A percentile compares a stretch with the other conserved stretches of the same genome.
phyloP scores from a whole-genome alignment of 306 rosid genomes.

The Vigna hirtella region DNA sequence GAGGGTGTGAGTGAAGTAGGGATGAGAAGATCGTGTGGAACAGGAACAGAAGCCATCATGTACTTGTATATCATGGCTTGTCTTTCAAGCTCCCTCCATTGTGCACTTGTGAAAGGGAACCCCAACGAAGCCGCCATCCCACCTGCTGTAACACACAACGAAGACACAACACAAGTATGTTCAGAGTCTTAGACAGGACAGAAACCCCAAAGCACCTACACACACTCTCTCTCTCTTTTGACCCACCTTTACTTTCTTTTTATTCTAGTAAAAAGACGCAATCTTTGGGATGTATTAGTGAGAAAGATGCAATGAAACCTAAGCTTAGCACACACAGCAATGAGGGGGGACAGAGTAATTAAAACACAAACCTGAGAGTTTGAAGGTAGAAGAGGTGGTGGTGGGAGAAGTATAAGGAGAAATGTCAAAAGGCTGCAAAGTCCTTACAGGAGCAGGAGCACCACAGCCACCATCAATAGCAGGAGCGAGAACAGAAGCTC shows the following conservation, averaged over 20 bases:
- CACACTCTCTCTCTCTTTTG: conserved; percentile 51
- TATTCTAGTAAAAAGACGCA: conserved; percentile 37
- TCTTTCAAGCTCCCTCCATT: conserved; percentile 85
- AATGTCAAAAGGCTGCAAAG: conserved; percentile 68
- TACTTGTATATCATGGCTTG: conserved; percentile 91
- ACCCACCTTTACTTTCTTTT: conserved; percentile 18
- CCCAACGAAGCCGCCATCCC: conserved; percentile 66
- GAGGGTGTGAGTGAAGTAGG: conserved; percentile 40
- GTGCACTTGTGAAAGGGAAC: conserved; percentile 77
- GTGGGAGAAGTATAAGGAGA: conserved; percentile 36
- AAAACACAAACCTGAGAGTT: conserved; percentile 59
- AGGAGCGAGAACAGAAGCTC: conserved; percentile 6
- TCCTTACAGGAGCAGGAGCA: conserved; percentile 41
- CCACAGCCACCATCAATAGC: conserved; percentile 42
- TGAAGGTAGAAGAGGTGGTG: conserved; percentile 50
- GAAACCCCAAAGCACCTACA: background rate
- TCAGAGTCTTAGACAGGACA: conserved; percentile 43
- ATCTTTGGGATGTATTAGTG: conserved; percentile 15
- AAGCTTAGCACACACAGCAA: background rate
- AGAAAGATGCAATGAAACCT: background rate
- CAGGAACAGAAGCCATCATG: conserved; percentile 79
- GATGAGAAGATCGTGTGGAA: conserved; percentile 71
- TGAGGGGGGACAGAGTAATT: conserved; percentile 17
- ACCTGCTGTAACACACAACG: conserved; percentile 46
- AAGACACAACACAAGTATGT: conserved; percentile 29